phyloP scores from a whole-genome alignment of 768 basidiomycete species.

The Suillus luteus region DNA sequence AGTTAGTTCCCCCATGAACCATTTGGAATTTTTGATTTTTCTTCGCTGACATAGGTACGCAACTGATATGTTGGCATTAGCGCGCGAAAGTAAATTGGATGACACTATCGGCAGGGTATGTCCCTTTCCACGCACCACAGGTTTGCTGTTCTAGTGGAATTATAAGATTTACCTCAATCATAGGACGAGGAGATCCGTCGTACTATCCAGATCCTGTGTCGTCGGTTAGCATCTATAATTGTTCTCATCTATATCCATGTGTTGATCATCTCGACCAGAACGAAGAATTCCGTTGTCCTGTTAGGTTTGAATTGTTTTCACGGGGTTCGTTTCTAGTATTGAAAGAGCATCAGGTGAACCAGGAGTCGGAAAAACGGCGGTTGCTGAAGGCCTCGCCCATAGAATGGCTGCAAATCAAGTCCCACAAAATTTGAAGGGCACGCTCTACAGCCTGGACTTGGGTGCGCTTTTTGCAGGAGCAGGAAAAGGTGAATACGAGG shows the following conservation, averaged over 20 bases:
- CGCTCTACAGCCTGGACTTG: constrained; percentile 13
- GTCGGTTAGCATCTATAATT: constrained; percentile 5
- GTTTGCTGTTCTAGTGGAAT: neutral
- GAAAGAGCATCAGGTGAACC: constrained; percentile 12
- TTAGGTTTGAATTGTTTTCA: constrained; percentile 5
- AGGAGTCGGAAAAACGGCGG: constrained; percentile 15
- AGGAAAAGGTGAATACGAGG: constrained; percentile 17
- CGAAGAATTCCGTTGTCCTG: constrained; percentile 16
- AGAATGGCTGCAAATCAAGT: constrained; percentile 14
- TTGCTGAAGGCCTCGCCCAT: constrained; percentile 14
- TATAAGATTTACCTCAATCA: neutral
- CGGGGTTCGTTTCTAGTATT: neutral
- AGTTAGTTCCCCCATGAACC: constrained; percentile 1
- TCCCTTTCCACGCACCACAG: neutral
- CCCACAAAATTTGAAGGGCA: constrained; percentile 13
- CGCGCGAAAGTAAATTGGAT: constrained; percentile 9
- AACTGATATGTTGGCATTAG: constrained; percentile 14
- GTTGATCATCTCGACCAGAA: constrained; percentile 5
- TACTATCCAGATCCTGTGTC: constrained; percentile 13
- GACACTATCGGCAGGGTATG: constrained; percentile 16
- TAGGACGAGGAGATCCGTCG: constrained; percentile 17
- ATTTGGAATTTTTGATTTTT: neutral
- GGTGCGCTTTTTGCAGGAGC: constrained; percentile 15
- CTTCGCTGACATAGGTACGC: constrained; percentile 10
- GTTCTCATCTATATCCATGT: neutral